A percentile compares a stretch with the other conserved stretches of the same genome.
phyloP scores from a whole-genome alignment of 139 green algal species.

The Microglena sp. region DNA sequence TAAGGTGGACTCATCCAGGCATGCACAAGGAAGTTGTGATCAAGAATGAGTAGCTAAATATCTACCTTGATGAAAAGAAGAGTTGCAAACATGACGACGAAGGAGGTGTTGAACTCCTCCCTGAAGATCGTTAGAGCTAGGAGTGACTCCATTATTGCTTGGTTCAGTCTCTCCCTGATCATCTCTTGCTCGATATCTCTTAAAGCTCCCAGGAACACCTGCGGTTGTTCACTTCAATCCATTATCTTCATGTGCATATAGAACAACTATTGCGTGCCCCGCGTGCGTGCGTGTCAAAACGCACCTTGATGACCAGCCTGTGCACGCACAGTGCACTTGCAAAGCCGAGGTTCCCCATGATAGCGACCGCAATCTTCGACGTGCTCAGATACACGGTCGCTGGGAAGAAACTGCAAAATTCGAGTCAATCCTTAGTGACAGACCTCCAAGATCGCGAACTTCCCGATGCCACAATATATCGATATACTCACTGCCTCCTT shows the following conservation, averaged over 20 bases:
- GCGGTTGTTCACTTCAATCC: too few species aligned
- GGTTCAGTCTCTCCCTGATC: slow-evolving; percentile 71
- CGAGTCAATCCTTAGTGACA: background rate
- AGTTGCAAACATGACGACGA: slow-evolving; percentile 84
- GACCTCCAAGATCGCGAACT: too few species aligned
- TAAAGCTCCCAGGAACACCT: slow-evolving; percentile 87
- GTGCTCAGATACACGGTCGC: slow-evolving; percentile 82
- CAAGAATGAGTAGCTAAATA: background rate
- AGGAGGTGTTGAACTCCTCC: slow-evolving; percentile 69
- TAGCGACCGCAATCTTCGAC: slow-evolving; percentile 83
- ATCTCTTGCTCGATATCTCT: slow-evolving; percentile 90
- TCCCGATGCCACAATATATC: too few species aligned
- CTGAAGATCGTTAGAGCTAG: slow-evolving; percentile 97
- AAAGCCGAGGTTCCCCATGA: slow-evolving; percentile 88
- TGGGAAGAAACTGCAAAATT: slow-evolving; percentile 79
- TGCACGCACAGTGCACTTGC: slow-evolving; percentile 64
- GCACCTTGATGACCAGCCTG: slow-evolving; percentile 61
- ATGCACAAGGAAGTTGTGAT: background rate
- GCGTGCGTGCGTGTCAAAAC: background rate
- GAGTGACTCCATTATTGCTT: slow-evolving; percentile 91
- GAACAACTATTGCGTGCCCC: background rate
- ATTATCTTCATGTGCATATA: background rate
- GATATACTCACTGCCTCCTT: slow-evolving; percentile 67
- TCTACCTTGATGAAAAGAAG: slow-evolving; percentile 89
- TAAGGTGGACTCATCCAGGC: too few species aligned